A percentile compares a stretch with the other conserved stretches of the same genome.
Conservation (phyloP, 2,329 filamentous ascomycete species). For the Aspergillus pseudoterreus region DNA sequence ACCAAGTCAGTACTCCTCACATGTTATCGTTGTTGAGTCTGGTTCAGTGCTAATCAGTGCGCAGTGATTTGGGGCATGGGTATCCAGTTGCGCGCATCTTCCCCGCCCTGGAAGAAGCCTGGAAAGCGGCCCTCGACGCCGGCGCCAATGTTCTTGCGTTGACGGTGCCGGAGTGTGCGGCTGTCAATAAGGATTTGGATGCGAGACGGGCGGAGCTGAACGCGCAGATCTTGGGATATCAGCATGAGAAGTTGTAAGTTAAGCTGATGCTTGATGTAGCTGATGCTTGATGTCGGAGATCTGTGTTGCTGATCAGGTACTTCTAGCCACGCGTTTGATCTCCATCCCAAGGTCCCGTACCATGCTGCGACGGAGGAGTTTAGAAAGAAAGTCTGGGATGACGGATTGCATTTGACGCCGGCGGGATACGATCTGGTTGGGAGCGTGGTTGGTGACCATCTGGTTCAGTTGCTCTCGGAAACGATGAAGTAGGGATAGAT, state of each 20-base stretch:
- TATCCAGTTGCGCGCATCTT: slow-evolving; percentile 43
- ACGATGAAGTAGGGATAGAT: background rate
- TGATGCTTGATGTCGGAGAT: background rate
- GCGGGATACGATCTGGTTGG: slow-evolving; percentile 63
- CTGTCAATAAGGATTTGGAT: slow-evolving; percentile 26
- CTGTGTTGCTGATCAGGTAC: background rate
- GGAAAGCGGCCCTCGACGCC: slow-evolving; percentile 48
- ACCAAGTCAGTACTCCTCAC: slow-evolving; percentile 46
- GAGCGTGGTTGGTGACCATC: slow-evolving; percentile 50
- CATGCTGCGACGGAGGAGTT: slow-evolving; percentile 47
- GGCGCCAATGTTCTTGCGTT: slow-evolving; percentile 59
- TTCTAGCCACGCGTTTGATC: slow-evolving; percentile 55
- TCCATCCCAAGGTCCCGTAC: slow-evolving; percentile 54
- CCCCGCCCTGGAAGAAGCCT: slow-evolving; percentile 48
- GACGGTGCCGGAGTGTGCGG: slow-evolving; percentile 56
- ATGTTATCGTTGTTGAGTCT: background rate
- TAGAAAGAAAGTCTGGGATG: slow-evolving; percentile 55
- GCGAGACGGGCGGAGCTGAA: slow-evolving; percentile 49
- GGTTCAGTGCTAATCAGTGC: background rate
- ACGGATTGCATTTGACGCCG: slow-evolving; percentile 57
- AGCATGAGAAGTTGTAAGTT: slow-evolving; percentile 52
- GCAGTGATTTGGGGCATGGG: slow-evolving; percentile 48
- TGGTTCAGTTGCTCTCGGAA: slow-evolving; percentile 33
- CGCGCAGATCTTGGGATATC: slow-evolving; percentile 48
- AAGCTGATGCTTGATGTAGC: background rate